Conservation (phyloP, 306 rosid genomes). For the Gleditsia sinensis region DNA sequence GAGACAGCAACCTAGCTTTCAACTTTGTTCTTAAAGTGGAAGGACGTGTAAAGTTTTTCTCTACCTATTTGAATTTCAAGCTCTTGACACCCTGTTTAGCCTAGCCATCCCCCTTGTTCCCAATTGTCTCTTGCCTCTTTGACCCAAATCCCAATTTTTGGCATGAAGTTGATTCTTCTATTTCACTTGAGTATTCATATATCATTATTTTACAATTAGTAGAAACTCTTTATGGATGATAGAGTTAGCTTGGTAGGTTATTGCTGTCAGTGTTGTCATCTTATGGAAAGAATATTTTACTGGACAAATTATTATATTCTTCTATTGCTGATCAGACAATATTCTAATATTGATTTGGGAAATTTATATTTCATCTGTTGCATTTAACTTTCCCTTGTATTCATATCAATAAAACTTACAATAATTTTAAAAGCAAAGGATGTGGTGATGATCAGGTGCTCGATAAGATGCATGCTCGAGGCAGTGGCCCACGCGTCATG, state of each 20-base stretch:
- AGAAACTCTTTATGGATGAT: not conserved
- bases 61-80: no score
- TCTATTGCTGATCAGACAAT: not conserved
- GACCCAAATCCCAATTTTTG: not conserved
- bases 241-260: conserved; percentile 11
- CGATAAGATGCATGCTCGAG: conserved; percentile 98
- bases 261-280: not conserved
- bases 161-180: not conserved
- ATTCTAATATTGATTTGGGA: conserved; percentile 7
- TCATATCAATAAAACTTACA: conserved; percentile 11
- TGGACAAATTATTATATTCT: not conserved
- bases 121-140: no score
- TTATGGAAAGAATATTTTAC: not conserved
- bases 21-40: not conserved
- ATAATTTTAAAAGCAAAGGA: conserved; percentile 3
- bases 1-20: not conserved
- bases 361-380: not conserved
- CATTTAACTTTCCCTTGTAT: not conserved
- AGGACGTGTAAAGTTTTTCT: no score
- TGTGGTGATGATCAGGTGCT: conserved; percentile 60
- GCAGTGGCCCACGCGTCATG: conserved; percentile 72
- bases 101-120: no score
- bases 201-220: conserved; percentile 3
- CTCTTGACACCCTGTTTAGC: no score
- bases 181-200: not conserved